Conservation (phyloP, 768 basidiomycete species). For the Suillus subluteus region DNA sequence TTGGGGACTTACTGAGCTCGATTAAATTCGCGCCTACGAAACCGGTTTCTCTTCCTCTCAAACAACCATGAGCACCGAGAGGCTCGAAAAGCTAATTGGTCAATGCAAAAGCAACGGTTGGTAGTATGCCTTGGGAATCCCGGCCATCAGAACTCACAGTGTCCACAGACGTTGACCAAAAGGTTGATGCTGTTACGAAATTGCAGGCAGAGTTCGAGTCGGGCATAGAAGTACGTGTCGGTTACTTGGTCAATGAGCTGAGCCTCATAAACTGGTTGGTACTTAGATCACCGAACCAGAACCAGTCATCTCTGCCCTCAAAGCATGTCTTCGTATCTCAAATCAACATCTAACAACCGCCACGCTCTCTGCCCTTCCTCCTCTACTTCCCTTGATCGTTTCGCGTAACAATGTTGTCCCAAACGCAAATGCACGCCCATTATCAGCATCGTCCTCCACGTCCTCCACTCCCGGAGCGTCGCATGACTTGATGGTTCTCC, state of each 20-base stretch:
- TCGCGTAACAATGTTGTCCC: conserved; percentile 38
- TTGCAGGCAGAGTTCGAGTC: conserved; percentile 76
- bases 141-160: conserved; percentile 14
- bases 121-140: conserved; percentile 20
- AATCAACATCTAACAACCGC: conserved; percentile 85
- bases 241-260: conserved; percentile 2
- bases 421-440: conserved; percentile 35
- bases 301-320: conserved; percentile 67
- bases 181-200: conserved; percentile 80
- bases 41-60: conserved; percentile 16
- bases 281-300: conserved; percentile 75
- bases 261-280: conserved; percentile 9
- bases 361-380: conserved; percentile 69
- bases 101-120: conserved; percentile 71
- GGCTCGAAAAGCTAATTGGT: conserved; percentile 60
- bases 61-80: conserved; percentile 55
- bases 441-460: conserved; percentile 58
- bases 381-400: conserved; percentile 66
- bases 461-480: conserved; percentile 47
- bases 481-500: conserved; percentile 60
- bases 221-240: conserved; percentile 60
- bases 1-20: conserved; percentile 23
- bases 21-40: conserved; percentile 16
- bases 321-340: conserved; percentile 74
- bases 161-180: conserved; percentile 72